Conservation (phyloP, 2,329 filamentous ascomycete species). For the Alternaria arborescens region DNA sequence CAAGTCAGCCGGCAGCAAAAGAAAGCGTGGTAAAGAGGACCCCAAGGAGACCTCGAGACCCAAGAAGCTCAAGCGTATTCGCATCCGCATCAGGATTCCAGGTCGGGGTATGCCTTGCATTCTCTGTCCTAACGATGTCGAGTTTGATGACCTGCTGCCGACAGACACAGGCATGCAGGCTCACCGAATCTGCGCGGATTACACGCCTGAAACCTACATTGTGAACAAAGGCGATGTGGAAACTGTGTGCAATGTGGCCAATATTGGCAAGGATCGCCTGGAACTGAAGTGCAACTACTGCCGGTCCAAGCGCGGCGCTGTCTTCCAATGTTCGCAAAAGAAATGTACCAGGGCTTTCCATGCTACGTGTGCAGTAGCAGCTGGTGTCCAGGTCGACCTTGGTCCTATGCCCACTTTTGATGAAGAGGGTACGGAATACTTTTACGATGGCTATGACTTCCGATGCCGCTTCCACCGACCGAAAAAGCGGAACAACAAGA, state of each 20-base stretch:
- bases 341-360: slow-evolving; percentile 95
- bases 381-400: slow-evolving; percentile 90
- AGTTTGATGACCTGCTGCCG: slow-evolving; percentile 79
- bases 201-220: slow-evolving; percentile 91
- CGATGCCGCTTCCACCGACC: slow-evolving; percentile 93
- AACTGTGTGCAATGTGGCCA: slow-evolving; percentile 77
- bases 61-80: slow-evolving; percentile 76
- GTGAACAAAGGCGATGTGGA: slow-evolving; percentile 72
- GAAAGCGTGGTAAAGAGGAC: slow-evolving; percentile 57
- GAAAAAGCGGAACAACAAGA: slow-evolving; percentile 86
- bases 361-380: slow-evolving; percentile 90
- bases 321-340: slow-evolving; percentile 94
- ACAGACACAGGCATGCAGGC: slow-evolving; percentile 89
- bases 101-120: slow-evolving; percentile 84
- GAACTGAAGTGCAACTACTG: slow-evolving; percentile 96
- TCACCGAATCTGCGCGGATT: slow-evolving; percentile 87
- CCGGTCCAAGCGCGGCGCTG: slow-evolving; percentile 91
- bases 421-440: slow-evolving; percentile 91
- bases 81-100: slow-evolving; percentile 75
- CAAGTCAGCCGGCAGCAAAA: slow-evolving; percentile 73
- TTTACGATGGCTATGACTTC: slow-evolving; percentile 89
- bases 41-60: slow-evolving; percentile 60
- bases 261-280: slow-evolving; percentile 84
- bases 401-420: slow-evolving; percentile 86
- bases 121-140: slow-evolving; percentile 89